Percentiles rank a stretch among this genome's conserved stretches.
phyloP scores from a whole-genome alignment of 192 early-diverging fungal genomes.

The Coemansia sp. region DNA sequence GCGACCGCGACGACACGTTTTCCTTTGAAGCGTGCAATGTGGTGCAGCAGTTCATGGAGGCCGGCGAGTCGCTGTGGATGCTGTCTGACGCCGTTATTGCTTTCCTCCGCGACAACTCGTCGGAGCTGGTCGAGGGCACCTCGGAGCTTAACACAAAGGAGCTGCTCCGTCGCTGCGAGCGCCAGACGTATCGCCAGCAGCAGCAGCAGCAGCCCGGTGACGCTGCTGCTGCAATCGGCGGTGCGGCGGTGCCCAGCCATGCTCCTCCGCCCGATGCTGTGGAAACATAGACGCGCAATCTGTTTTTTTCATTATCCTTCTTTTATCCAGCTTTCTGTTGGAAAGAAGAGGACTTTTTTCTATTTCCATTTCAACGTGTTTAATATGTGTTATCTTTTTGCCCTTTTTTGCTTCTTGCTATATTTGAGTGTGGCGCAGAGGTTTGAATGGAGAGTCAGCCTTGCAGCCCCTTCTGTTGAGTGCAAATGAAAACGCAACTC shows the following conservation, averaged over 20 bases:
- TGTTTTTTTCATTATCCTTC: background rate
- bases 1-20: slow-evolving; percentile 64
- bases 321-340: background rate
- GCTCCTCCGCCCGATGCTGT: slow-evolving; percentile 1
- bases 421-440: no score
- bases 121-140: slow-evolving; percentile 41
- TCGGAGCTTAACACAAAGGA: slow-evolving; percentile 55
- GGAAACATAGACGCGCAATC: background rate
- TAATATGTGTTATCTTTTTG: background rate
- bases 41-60: slow-evolving; percentile 66
- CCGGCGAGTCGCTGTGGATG: slow-evolving; percentile 67
- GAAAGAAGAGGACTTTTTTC: background rate
- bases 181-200: slow-evolving; percentile 12
- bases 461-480: background rate
- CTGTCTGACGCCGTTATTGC: slow-evolving; percentile 54
- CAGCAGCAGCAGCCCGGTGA: slow-evolving; percentile 6
- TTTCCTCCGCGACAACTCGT: slow-evolving; percentile 44
- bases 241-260: background rate
- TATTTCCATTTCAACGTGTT: background rate
- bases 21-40: slow-evolving; percentile 69
- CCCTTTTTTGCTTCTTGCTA: background rate
- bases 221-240: background rate
- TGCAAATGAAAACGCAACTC: no score
- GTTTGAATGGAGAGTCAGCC: no score
- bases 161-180: slow-evolving; percentile 46